Percentiles rank a stretch among this genome's conserved stretches.
Conservation (phyloP, 1,139 yeast genomes). For the Saccharomyces hybrid region DNA sequence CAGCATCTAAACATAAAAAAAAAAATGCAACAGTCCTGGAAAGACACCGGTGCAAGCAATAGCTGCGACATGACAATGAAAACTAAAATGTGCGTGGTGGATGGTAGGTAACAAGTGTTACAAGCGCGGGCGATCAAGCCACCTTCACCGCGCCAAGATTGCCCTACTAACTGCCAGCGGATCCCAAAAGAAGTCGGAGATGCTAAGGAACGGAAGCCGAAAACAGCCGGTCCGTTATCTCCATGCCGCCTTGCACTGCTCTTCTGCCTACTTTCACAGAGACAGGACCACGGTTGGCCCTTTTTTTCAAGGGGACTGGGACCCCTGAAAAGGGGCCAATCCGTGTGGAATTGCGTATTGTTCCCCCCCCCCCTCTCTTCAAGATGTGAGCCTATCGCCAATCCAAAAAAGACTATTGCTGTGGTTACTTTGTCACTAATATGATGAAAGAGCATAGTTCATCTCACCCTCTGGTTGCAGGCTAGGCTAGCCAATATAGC, state of each 20-base stretch:
- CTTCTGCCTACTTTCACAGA: neutral
- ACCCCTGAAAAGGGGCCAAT: neutral
- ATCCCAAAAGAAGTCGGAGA: neutral
- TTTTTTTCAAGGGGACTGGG: neutral
- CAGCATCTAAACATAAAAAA: no score
- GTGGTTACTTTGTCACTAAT: neutral
- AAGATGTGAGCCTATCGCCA: neutral
- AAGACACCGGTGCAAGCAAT: no score
- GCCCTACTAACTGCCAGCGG: neutral
- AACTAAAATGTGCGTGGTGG: no score
- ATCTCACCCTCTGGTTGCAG: neutral
- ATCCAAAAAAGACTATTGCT: neutral
- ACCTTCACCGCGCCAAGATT: neutral
- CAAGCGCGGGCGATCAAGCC: constrained; percentile 32
- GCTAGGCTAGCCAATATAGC: neutral
- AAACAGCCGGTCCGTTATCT: neutral
- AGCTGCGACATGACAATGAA: no score
- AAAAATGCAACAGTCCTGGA: no score
- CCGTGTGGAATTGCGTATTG: neutral
- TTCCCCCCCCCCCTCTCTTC: neutral
- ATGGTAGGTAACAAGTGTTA: no score
- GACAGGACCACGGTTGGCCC: neutral
- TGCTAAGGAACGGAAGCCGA: neutral
- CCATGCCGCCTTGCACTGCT: neutral
- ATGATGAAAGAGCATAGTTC: neutral